Evolutionary conservation across 495 filamentous ascomycete species (phyloP), one percentile per base, ranked within the genome.

Genomic region (Cairneyella variabilis): DNA sequence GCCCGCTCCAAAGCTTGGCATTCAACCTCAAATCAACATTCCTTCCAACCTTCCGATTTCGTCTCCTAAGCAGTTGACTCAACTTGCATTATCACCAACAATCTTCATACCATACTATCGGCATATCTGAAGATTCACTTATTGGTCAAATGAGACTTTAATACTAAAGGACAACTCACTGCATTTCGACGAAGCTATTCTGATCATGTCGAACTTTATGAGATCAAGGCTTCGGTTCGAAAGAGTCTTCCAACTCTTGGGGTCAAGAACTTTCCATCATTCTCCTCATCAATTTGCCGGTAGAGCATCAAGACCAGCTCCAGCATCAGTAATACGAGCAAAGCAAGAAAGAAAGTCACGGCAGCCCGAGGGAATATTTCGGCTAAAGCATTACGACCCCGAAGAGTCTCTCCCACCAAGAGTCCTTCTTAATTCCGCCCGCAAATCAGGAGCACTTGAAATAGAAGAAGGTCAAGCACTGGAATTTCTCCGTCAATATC

Each of bases 371-470:
- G 28, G 28, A 32, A 32, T 7, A 14, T 7, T 7, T 6, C 6
- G 14, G 28, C 7, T 32, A 32, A 6, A 32, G 14, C 7, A 32
- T 6, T 44, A 30, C 25, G 25, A 23, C 23, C 2, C 34, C 4
- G 53, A 57, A 23, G 44, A 54, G 1, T 44, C 39, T 17, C 32
- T 59, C 17, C 56, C 57, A 25, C 53, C 60, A 43, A 14, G 30
- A 20, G 38, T 26, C 2, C 27, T 58, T 5, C 54, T 64, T 17
- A n/a, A 56, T 18, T 14, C 39, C 0, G 61, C 57, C 10, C 48
- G 32, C 11, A 64, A 60, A 30, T 51, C 57, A 0, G 61, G 61
- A 8, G 53, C 37, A n/a, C 32, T 64, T 6, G 21, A 41, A 16
- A 34, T 64, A 6, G 37, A 48, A 14, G 30, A 54, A 3, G 42